Base-by-base conservation (phyloP, 768 basidiomycete species). In the Chalciporus piperatus region DNA sequence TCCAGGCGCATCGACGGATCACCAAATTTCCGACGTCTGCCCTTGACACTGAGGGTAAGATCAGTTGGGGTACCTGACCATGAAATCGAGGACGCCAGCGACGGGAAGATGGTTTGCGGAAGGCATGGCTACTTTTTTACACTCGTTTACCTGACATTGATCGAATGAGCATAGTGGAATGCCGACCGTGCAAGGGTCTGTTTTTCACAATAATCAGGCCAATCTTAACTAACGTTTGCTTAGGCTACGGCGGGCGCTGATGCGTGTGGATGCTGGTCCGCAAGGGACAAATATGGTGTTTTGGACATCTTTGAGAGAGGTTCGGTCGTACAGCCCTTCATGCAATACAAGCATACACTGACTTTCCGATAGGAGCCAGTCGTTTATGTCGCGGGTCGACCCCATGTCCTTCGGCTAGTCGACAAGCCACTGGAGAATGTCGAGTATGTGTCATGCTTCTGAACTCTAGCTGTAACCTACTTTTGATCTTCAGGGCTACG, bases 281-380 rank as follows among this genome's bases (percentile, higher is more conserved):
- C 75, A 80, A n/a, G 93, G 93, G 1, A 62, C 71, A 22, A 87
- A 90, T 51, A 79, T 68, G 57, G 87, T 94, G 13, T 85, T 82
- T 54, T 98, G 97, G 97, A 98, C 94, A n/a, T 95, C 91, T 0
- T 68, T 99, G 51, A 80, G 97, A 64, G 94, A 98, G 74, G 91
- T 87, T 45, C 50, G 71, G 55, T 45, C 25, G n/a, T 30, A 11
- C 22, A 53, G n/a, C 16, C 13, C 6, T 2, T 45, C 33, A 27
- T 12, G 47, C 6, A 6, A 32, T 2, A 23, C 40, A 17, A 32
- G 42, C 23, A 6, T 25, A 27, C 25, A 42, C 46, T 45, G 30
- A 48, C 46, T 45, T 23, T 50, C 22, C 8, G 60, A 7, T 50
- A 91, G 88, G 95, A 97, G 73, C 95, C 95, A 22, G 96, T 98